phyloP scores from a whole-genome alignment of 2,329 filamentous ascomycete species.

The Xylaria sp. region DNA sequence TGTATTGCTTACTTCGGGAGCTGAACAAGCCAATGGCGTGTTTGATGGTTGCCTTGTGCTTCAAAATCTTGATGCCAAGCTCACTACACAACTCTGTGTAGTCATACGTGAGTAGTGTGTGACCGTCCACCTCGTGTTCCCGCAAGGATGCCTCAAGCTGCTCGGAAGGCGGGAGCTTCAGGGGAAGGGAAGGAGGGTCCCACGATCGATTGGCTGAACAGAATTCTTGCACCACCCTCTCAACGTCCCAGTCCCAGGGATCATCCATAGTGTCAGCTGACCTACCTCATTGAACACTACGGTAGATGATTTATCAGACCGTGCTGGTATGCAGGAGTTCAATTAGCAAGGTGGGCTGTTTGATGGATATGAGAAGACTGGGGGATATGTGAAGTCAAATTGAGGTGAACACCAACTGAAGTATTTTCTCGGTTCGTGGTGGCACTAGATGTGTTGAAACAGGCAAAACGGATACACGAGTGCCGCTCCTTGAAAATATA shows the following conservation, averaged over 20 bases:
- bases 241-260: constrained; percentile 74
- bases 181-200: constrained; percentile 39
- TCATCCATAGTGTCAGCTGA: constrained; percentile 48
- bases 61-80: constrained; percentile 59
- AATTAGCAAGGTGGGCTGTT: background rate
- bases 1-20: constrained; percentile 53
- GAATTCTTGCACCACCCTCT: constrained; percentile 67
- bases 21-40: constrained; percentile 61
- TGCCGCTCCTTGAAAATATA: too few relatives aligned
- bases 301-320: background rate
- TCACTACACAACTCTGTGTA: constrained; percentile 55
- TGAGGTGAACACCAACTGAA: background rate
- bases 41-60: constrained; percentile 60
- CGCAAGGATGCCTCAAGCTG: constrained; percentile 58
- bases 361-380: too few relatives aligned
- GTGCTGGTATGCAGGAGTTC: background rate
- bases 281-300: constrained; percentile 6
- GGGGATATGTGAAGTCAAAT: background rate
- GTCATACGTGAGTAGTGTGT: constrained; percentile 62
- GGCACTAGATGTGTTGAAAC: background rate
- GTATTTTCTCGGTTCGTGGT: background rate
- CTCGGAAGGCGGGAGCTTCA: constrained; percentile 53
- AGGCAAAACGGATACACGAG: too few relatives aligned
- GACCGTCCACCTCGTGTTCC: constrained; percentile 67
- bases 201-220: constrained; percentile 58